phyloP scores from a whole-genome alignment of 2,329 filamentous ascomycete species.

The Exophiala dermatitidis region DNA sequence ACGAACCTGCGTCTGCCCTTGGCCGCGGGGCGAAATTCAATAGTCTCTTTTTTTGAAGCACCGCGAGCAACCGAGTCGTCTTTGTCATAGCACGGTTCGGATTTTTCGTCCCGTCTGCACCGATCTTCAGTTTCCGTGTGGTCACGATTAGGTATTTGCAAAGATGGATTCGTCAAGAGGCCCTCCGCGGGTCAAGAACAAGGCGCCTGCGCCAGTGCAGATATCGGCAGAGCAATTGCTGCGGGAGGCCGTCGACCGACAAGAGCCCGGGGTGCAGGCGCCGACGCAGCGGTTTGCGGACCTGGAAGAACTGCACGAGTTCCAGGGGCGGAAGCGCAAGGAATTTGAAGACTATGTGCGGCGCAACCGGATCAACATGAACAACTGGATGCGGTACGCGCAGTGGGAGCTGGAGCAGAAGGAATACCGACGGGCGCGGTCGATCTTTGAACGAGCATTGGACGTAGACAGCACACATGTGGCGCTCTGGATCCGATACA shows the following conservation, averaged over 20 bases:
- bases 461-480: slow-evolving; percentile 86
- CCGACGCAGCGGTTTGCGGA: slow-evolving; percentile 94
- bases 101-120: neutral
- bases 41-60: no score
- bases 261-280: slow-evolving; percentile 79
- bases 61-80: no score
- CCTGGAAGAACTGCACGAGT: slow-evolving; percentile 95
- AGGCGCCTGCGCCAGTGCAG: slow-evolving; percentile 82
- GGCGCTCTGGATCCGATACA: slow-evolving; percentile 82
- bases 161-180: slow-evolving; percentile 85
- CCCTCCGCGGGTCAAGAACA: slow-evolving; percentile 96
- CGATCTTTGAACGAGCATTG: slow-evolving; percentile 88
- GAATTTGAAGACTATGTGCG: slow-evolving; percentile 98
- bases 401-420: slow-evolving; percentile 98
- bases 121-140: neutral
- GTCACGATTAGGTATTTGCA: neutral
- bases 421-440: slow-evolving; percentile 84
- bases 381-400: slow-evolving; percentile 98
- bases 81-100: no score
- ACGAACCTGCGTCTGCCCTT: no score
- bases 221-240: slow-evolving; percentile 97
- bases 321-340: slow-evolving; percentile 88
- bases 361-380: slow-evolving; percentile 89
- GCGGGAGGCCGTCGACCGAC: slow-evolving; percentile 91
- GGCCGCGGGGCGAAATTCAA: no score